These are phyloP conservation scores for Grigorovia humatica DNA, from an alignment of 805 yeast genomes.

Conservation along the genomic window DNA sequence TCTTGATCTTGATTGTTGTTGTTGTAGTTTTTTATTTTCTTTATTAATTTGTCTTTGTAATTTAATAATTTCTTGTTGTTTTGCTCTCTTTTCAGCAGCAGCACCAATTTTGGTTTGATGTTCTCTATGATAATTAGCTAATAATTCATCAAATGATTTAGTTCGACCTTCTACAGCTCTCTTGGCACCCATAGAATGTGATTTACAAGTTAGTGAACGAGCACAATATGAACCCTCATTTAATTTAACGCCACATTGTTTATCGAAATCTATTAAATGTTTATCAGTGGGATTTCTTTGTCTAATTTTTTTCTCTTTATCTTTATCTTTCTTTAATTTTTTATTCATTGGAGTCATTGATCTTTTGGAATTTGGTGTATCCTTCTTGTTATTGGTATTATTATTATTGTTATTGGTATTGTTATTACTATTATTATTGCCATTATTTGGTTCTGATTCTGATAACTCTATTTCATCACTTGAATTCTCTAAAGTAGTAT, in stretches of 20 bases:
- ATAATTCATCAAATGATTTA: conserved; percentile 78
- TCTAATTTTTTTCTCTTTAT: conserved; percentile 33
- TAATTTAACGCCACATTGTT: conserved; percentile 91
- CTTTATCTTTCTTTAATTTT: conserved; percentile 5
- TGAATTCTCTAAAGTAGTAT: conserved; percentile 2
- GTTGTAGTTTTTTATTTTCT: conserved; percentile 17
- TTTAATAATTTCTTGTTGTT: conserved; percentile 41
- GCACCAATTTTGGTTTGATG: conserved; percentile 85
- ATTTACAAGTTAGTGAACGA: conserved; percentile 89
- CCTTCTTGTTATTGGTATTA: neutral
- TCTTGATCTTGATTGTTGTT: conserved; percentile 27
- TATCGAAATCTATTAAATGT: conserved; percentile 68
- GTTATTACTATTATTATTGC: conserved; percentile 1
- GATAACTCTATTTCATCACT: neutral
- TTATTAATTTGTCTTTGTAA: conserved; percentile 21
- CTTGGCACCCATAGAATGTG: conserved; percentile 98
- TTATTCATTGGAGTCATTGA: neutral
- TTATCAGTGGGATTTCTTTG: conserved; percentile 61
- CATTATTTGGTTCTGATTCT: neutral
- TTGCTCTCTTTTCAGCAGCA: conserved; percentile 69
- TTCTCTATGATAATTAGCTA: conserved; percentile 83
- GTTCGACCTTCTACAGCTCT: conserved; percentile 90
- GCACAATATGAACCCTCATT: conserved; percentile 96
- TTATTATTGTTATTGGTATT: neutral
- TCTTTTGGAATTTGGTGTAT: neutral